Evolutionary conservation across 768 basidiomycete species (phyloP), one percentile per base, ranked within the genome.

Genomic region (Collybiopsis confluens): DNA sequence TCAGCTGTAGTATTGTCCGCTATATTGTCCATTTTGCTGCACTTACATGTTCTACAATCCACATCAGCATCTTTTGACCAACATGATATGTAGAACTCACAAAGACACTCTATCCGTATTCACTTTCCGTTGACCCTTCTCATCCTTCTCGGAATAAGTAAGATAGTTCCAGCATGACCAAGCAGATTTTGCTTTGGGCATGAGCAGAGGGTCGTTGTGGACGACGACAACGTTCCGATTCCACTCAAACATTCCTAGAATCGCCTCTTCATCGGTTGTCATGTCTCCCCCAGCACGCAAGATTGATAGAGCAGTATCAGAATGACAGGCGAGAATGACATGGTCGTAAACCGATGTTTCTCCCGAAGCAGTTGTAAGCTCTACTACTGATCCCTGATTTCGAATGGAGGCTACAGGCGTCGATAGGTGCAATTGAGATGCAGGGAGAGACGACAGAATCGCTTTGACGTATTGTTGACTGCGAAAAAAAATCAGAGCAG

Each of bases 141-240:
- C 54, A 55, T 74, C 70, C 18, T 68, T 51, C 16, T 65, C 62
- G 16, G 78, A 81, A 33, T 66, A 71, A 1, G 85, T 83, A n/a
- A 89, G 65, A 63, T 87, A 90, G 64, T 90, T 91, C 88, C 88
- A 90, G 58, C 85, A 85, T 0, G 86, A 84, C 84, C 88, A 90
- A 0, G 85, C 86, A 10, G 70, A 57, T 18, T 77, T 69, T 45
- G 71, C 70, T 53, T 70, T 71, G 0, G 88, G 90, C 86, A 90
- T 89, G 13, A 90, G 63, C 85, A 88, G 43, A 7, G 24, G 15
- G 21, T 16, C 48, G 2, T 18, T 47, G 69, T 90, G 87, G 57
- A 92, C 61, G 0, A 88, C 74, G 0, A 77, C 86, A 54, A 84
- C 78, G 58, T 91, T 90, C 58, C 68, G 71, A 59, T 73, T 86